phyloP scores from a whole-genome alignment of 805 yeast genomes.

The Wickerhamiella spandovensis region DNA sequence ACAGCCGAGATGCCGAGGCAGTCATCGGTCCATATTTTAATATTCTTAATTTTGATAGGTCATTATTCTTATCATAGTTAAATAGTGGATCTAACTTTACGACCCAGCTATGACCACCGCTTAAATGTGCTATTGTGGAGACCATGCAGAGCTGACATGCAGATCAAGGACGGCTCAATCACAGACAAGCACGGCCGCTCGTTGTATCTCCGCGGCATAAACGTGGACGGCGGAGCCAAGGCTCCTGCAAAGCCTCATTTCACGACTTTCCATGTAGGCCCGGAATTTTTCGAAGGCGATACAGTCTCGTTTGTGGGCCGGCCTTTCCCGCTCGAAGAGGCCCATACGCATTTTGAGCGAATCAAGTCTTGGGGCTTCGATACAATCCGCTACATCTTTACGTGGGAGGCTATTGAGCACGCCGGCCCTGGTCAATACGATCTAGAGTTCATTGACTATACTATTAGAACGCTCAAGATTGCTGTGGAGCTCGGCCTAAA shows the following conservation, averaged over 20 bases:
- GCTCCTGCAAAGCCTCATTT: constrained; percentile 46
- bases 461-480: constrained; percentile 45
- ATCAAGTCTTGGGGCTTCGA: constrained; percentile 76
- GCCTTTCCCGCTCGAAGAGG: constrained; percentile 68
- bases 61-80: too few species aligned
- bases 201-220: constrained; percentile 65
- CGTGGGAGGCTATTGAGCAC: constrained; percentile 93
- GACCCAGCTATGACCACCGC: too few species aligned
- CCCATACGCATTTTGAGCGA: constrained; percentile 51
- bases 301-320: constrained; percentile 68
- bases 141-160: background rate
- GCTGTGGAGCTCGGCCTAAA: constrained; percentile 52
- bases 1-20: too few species aligned
- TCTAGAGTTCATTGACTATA: constrained; percentile 56
- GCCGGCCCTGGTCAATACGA: constrained; percentile 76
- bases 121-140: too few species aligned
- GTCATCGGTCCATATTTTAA: too few species aligned
- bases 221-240: constrained; percentile 63
- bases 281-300: constrained; percentile 53
- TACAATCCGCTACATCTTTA: constrained; percentile 56
- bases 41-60: too few species aligned
- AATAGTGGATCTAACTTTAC: too few species aligned
- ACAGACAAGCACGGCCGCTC: constrained; percentile 42
- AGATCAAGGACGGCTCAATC: constrained; percentile 36
- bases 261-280: constrained; percentile 15